phyloP scores from a whole-genome alignment of 177 flowering plant genomes.

The Vitis hybrid region DNA sequence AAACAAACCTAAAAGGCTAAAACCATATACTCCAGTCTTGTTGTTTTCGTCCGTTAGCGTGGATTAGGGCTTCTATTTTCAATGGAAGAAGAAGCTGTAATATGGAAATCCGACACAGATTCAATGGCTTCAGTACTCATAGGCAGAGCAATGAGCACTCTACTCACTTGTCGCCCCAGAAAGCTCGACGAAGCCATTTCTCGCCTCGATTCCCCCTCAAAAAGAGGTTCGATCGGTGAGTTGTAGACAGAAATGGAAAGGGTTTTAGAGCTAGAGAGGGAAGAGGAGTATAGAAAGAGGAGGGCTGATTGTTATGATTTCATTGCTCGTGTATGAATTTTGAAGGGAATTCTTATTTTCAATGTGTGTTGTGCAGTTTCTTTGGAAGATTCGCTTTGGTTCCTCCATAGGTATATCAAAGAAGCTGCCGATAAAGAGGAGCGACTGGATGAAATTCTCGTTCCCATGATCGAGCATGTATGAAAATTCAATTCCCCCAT shows the following conservation, averaged over 20 bases:
- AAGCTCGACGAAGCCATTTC: conserved; percentile 60
- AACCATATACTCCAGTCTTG: not conserved
- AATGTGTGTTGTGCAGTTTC: conserved; percentile 34
- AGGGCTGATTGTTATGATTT: not conserved
- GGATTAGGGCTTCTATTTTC: not conserved
- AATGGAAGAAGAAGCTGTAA: conserved; percentile 24
- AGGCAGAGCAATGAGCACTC: conserved; percentile 51
- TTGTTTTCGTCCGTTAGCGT: too few relatives aligned
- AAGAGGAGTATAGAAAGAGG: too few relatives aligned
- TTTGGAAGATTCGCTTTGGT: conserved; percentile 60
- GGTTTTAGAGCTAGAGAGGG: too few relatives aligned
- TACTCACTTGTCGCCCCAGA: conserved; percentile 55
- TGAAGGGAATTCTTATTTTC: not conserved
- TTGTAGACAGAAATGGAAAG: not conserved
- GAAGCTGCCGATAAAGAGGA: conserved; percentile 47
- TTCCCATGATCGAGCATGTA: conserved; percentile 78
- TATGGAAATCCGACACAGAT: conserved; percentile 30
- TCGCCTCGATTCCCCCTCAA: conserved; percentile 32
- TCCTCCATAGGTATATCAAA: conserved; percentile 45
- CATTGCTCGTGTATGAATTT: not conserved
- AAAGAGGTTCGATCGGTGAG: conserved; percentile 30
- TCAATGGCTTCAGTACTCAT: conserved; percentile 44
- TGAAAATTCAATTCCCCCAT: not conserved
- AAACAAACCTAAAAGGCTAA: not conserved
- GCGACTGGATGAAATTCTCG: conserved; percentile 56